Conservation (phyloP, 139 green algal genomes). For the Chlamydomonas schloesseri region DNA sequence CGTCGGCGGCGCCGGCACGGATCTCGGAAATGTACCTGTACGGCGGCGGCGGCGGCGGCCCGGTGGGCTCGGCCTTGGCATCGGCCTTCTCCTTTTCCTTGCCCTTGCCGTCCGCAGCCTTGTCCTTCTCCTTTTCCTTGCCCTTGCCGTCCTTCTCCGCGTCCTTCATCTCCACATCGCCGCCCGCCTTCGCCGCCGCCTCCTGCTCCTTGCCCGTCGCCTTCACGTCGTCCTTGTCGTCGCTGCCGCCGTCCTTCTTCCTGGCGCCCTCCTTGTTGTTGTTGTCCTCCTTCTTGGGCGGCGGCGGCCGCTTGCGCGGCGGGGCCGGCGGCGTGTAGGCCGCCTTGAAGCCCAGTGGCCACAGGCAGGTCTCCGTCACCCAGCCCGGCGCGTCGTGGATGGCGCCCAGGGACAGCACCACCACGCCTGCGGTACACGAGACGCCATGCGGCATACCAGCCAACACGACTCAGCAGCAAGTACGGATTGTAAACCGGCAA, state of each 20-base stretch:
- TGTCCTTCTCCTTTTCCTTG: not conserved
- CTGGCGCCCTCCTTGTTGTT: not conserved
- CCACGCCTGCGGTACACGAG: conserved; percentile 2
- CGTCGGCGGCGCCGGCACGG: not conserved
- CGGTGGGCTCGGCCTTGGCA: not conserved
- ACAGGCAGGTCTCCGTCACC: not conserved
- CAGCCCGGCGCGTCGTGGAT: not conserved
- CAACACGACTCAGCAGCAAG: too few species aligned
- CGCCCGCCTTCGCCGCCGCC: not conserved
- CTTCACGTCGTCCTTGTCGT: not conserved
- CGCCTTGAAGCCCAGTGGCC: conserved; percentile 18
- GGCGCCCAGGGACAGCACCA: not conserved
- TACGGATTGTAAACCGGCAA: too few species aligned
- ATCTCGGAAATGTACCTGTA: conserved; percentile 34
- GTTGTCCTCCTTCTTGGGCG: not conserved
- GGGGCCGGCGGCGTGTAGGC: not conserved
- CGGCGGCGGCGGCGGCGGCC: not conserved
- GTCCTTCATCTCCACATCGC: not conserved
- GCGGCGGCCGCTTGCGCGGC: not conserved
- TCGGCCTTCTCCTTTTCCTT: not conserved
- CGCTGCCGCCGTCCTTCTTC: not conserved
- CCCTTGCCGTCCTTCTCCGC: not conserved
- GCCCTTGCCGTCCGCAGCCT: not conserved
- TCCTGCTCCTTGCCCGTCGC: not conserved
- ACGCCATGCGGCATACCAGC: too few species aligned